Evolutionary conservation across 23 red algal species (phyloP).

Genomic region (Cyanidiococcus yangmingshanensis): DNA sequence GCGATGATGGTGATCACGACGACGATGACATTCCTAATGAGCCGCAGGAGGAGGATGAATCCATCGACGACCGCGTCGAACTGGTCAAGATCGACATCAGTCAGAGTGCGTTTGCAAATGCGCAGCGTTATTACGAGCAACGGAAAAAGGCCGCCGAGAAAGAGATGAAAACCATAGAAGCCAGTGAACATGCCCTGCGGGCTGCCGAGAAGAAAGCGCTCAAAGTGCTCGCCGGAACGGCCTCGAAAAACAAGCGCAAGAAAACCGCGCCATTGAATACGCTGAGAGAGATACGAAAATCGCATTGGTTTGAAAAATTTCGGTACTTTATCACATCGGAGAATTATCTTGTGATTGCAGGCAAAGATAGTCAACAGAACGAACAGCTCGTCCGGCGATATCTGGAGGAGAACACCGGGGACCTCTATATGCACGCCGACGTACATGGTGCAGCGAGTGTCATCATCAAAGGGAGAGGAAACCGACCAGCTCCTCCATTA

Average conservation of each 20-base stretch:
- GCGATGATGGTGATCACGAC: slow-evolving; percentile 28
- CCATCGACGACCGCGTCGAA: neutral
- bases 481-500: slow-evolving; percentile 39
- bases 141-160: slow-evolving; percentile 61
- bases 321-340: slow-evolving; percentile 82
- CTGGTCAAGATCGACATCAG: slow-evolving; percentile 64
- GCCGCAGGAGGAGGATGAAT: neutral
- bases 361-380: slow-evolving; percentile 83
- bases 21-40: neutral
- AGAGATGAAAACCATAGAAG: slow-evolving; percentile 65
- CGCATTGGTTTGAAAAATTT: slow-evolving; percentile 96
- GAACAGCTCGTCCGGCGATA: slow-evolving; percentile 87
- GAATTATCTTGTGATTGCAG: slow-evolving; percentile 85
- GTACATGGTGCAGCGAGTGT: slow-evolving; percentile 71
- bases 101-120: slow-evolving; percentile 65
- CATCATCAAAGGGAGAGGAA: slow-evolving; percentile 45
- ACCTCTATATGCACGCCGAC: slow-evolving; percentile 93
- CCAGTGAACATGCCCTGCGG: slow-evolving; percentile 33
- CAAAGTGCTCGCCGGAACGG: slow-evolving; percentile 9
- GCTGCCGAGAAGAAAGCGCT: slow-evolving; percentile 36
- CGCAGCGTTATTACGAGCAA: slow-evolving; percentile 56
- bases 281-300: slow-evolving; percentile 45
- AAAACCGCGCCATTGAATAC: slow-evolving; percentile 46
- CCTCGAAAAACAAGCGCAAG: slow-evolving; percentile 23
- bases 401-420: slow-evolving; percentile 38